Evolutionary conservation across 176 grass and related monocot species (phyloP).

Genomic region (sorghum (Sorghum bicolor)): Sorghum_bicolor_NCBIv3 NC_012879.2:13911001-13911500

Average conservation of each 20-base stretch:
- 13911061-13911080: conserved; percentile 29
- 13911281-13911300: background rate
- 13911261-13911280: conserved; percentile 17
- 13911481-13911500: too few relatives aligned
- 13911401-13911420: too few relatives aligned
- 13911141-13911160: background rate
- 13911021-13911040: conserved; percentile 23
- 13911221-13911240: background rate
- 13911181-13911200: background rate
- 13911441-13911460: too few relatives aligned
- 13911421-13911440: too few relatives aligned
- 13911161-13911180: conserved; percentile 7
- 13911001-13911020: background rate
- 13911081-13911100: conserved; percentile 21
- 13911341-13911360: too few relatives aligned
- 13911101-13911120: conserved; percentile 15
- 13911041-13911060: background rate
- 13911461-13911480: too few relatives aligned
- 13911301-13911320: too few relatives aligned
- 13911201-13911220: background rate
- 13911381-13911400: too few relatives aligned
- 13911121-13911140: conserved; percentile 15
- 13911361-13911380: too few relatives aligned
- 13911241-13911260: conserved; percentile 14
- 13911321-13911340: too few relatives aligned